These are phyloP conservation scores for Stemphylium vesicarium DNA, from an alignment of 2,329 filamentous ascomycete species.

Conservation along the genomic window DNA sequence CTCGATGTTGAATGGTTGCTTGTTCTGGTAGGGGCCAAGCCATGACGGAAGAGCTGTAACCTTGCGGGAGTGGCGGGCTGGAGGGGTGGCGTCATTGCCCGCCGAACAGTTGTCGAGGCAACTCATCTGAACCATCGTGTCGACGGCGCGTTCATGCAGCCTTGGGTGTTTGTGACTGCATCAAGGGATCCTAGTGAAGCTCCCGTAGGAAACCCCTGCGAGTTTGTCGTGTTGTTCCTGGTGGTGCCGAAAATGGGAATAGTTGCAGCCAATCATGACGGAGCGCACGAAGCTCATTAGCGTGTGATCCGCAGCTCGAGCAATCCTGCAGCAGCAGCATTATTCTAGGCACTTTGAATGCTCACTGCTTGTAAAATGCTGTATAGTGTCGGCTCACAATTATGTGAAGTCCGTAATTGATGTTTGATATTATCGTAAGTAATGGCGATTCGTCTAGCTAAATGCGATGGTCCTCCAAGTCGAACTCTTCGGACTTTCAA, in stretches of 20 bases:
- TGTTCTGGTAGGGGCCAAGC: slow-evolving; percentile 5
- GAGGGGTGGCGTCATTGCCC: slow-evolving; percentile 5
- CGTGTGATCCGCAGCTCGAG: not conserved
- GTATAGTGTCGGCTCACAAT: not conserved
- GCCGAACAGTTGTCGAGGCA: not conserved
- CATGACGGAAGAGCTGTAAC: slow-evolving; percentile 15
- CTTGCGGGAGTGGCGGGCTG: slow-evolving; percentile 14
- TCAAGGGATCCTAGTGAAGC: not conserved
- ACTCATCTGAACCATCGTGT: not conserved
- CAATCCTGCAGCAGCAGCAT: too few relatives aligned
- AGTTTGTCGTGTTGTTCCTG: not conserved
- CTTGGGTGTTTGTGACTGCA: not conserved
- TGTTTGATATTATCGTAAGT: slow-evolving; percentile 13
- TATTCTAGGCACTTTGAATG: too few relatives aligned
- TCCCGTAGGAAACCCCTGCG: not conserved
- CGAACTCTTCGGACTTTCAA: not conserved
- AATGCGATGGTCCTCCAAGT: not conserved
- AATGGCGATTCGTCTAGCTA: slow-evolving; percentile 2
- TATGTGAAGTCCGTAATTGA: not conserved
- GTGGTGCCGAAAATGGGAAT: not conserved
- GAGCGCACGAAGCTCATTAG: not conserved
- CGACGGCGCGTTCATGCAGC: not conserved
- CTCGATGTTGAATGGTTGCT: slow-evolving; percentile 7
- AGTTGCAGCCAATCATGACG: not conserved
- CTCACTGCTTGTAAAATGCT: not conserved